Evolutionary conservation across 441 rosid genomes (phyloP).

Genomic region (Hura crepitans): DNA sequence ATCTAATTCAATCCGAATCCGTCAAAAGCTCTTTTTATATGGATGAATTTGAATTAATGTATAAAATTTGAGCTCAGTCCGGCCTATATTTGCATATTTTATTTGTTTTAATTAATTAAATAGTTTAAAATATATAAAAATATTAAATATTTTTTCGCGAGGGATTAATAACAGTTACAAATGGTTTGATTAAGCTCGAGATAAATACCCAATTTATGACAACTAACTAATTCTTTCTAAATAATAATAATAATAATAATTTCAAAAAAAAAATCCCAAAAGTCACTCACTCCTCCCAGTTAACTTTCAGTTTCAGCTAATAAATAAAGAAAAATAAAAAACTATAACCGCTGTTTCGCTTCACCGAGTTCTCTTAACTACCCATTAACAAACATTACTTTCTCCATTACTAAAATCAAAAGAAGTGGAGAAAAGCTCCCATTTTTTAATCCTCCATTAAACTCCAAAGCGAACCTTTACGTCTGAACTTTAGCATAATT

Average conservation of each 20-base stretch:
- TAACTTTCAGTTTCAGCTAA: slow-evolving; percentile 12
- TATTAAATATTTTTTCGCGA: no score
- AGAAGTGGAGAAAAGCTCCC: background rate
- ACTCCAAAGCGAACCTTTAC: slow-evolving; percentile 8
- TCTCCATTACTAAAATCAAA: background rate
- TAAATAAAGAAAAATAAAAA: background rate
- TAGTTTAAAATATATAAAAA: no score
- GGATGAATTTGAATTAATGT: no score
- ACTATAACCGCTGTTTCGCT: slow-evolving; percentile 9
- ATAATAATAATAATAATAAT: background rate
- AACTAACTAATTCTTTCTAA: slow-evolving; percentile 1
- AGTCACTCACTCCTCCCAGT: background rate
- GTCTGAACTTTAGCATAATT: slow-evolving; percentile 13
- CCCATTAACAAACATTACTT: slow-evolving; percentile 16
- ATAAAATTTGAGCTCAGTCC: no score
- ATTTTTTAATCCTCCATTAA: slow-evolving; percentile 12
- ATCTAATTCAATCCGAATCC: no score
- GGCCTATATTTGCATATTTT: no score
- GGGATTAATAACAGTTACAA: background rate
- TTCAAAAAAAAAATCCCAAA: background rate
- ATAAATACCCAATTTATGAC: background rate
- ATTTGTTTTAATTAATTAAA: no score
- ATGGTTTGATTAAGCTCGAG: background rate
- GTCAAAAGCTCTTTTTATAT: no score
- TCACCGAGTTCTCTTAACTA: slow-evolving; percentile 15